Evolutionary conservation across 352 stramenopile species (phyloP).

Genomic region (Globisporangium mamillatum): DNA sequence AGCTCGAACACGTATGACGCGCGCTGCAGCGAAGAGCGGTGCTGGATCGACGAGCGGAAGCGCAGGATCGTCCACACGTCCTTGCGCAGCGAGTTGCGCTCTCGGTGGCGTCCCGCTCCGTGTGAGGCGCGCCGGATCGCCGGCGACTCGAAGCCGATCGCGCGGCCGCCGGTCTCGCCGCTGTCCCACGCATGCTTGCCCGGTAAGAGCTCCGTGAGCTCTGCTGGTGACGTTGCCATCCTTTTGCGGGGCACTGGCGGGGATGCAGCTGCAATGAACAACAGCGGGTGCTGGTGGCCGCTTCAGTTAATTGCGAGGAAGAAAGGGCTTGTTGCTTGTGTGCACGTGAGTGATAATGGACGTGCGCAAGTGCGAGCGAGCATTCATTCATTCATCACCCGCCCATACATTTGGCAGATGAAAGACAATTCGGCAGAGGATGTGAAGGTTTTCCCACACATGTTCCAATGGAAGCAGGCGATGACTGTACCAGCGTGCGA

Average conservation of each 20-base stretch:
- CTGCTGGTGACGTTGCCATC: conserved; percentile 7
- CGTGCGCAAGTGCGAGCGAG: background rate
- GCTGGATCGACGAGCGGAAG: conserved; percentile 61
- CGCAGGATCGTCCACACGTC: conserved; percentile 78
- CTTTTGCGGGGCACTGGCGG: background rate
- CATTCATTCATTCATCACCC: background rate
- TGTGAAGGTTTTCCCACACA: background rate
- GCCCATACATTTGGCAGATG: background rate
- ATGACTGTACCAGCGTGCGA: background rate
- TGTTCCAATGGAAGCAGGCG: background rate
- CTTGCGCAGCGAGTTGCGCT: conserved; percentile 30
- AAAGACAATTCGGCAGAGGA: background rate
- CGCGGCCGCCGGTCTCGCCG: conserved; percentile 11
- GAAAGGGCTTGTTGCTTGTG: background rate
- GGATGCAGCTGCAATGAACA: background rate
- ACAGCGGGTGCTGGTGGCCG: too few species aligned
- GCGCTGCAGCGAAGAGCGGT: conserved; percentile 57
- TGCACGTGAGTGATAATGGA: background rate
- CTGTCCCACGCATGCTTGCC: conserved; percentile 32
- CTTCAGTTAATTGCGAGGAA: background rate
- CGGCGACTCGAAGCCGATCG: conserved; percentile 17
- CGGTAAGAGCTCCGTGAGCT: conserved; percentile 28
- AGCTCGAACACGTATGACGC: conserved; percentile 68
- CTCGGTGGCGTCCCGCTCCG: background rate
- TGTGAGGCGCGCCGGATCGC: background rate